Evolutionary conservation across 805 yeast genomes (phyloP).

Genomic region (Starmerella vitae): DNA sequence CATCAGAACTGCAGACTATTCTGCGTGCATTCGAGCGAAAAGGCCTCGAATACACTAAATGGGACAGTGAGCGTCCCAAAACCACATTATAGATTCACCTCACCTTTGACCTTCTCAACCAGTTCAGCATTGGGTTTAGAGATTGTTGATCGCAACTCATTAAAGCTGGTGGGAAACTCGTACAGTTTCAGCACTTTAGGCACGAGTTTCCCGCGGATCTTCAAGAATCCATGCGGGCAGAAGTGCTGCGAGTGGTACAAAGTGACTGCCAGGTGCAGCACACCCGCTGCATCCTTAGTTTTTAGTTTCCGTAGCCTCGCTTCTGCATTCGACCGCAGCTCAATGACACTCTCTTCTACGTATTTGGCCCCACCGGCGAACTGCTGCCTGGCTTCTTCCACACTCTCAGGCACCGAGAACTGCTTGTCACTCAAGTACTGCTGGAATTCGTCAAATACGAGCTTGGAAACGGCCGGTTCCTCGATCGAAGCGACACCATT

Average conservation of each 20-base stretch:
- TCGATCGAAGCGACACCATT: constrained; percentile 15
- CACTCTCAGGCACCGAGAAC: constrained; percentile 10
- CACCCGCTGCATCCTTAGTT: constrained; percentile 20
- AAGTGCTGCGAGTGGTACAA: constrained; percentile 15
- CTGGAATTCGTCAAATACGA: constrained; percentile 20
- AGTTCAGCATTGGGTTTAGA: constrained; percentile 6
- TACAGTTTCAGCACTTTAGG: constrained; percentile 23
- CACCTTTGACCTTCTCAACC: constrained; percentile 7
- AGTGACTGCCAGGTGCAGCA: constrained; percentile 22
- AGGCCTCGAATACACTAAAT: constrained; percentile 23
- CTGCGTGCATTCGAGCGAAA: constrained; percentile 25
- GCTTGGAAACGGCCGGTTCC: background rate
- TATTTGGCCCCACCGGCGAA: constrained; percentile 11
- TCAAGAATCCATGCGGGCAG: constrained; percentile 17
- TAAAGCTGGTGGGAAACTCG: constrained; percentile 18
- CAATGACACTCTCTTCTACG: constrained; percentile 4
- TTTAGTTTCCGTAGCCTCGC: constrained; percentile 12
- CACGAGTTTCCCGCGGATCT: constrained; percentile 23
- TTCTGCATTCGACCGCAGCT: constrained; percentile 7
- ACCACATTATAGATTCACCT: no score
- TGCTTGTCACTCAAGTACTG: constrained; percentile 17
- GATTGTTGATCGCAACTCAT: constrained; percentile 13
- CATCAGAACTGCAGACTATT: constrained; percentile 20
- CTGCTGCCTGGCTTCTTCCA: constrained; percentile 9
- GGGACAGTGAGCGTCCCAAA: constrained; percentile 18